A percentile compares a stretch with the other conserved stretches of the same genome.
Conservation (phyloP, 2,329 filamentous ascomycete genomes). For the Stachybotrys echinatus region DNA sequence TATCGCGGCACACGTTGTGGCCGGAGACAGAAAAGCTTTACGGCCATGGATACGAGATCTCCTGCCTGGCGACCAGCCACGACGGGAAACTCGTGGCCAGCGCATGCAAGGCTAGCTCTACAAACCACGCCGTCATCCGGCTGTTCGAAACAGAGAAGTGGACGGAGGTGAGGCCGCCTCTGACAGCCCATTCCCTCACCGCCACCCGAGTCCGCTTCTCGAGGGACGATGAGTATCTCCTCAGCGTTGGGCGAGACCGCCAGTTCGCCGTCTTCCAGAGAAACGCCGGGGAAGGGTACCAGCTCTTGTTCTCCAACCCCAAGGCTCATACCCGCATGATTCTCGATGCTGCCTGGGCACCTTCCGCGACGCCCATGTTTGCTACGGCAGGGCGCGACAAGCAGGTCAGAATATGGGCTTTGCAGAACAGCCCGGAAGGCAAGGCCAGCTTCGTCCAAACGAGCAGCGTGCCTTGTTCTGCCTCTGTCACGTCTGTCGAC, state of each 20-base stretch:
- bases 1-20: constrained; percentile 89
- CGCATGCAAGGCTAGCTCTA: constrained; percentile 85
- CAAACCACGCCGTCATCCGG: constrained; percentile 91
- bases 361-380: constrained; percentile 53
- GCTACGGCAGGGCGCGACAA: constrained; percentile 91
- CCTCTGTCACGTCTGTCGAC: constrained; percentile 67
- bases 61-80: constrained; percentile 72
- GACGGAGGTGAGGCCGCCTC: constrained; percentile 79
- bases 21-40: constrained; percentile 96
- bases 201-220: constrained; percentile 81
- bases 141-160: constrained; percentile 83
- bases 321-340: constrained; percentile 95
- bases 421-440: constrained; percentile 22
- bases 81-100: constrained; percentile 77
- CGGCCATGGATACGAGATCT: constrained; percentile 96
- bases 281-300: constrained; percentile 42
- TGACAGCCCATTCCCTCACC: constrained; percentile 82
- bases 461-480: constrained; percentile 46
- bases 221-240: constrained; percentile 62
- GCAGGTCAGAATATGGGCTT: constrained; percentile 66
- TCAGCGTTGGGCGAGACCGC: constrained; percentile 87
- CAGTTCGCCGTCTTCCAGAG: constrained; percentile 82
- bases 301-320: constrained; percentile 58
- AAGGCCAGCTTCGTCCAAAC: constrained; percentile 43
- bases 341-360: constrained; percentile 79